A percentile compares a stretch with the other conserved stretches of the same genome.
These are phyloP conservation scores for Flaveria trinervia DNA, from an alignment of 129 eudicot species.

Conservation along the genomic window DNA sequence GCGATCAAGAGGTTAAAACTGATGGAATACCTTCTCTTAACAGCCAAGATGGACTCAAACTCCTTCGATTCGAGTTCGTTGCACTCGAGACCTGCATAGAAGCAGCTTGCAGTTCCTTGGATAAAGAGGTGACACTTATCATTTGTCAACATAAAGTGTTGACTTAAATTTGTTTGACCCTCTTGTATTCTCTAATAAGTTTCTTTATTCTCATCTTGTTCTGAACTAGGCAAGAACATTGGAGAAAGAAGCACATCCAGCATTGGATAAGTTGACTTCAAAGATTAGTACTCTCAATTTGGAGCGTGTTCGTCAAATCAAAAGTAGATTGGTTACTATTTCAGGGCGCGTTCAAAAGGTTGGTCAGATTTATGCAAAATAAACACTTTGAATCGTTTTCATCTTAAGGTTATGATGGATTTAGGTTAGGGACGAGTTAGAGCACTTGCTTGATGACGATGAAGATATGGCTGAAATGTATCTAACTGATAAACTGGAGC, in stretches of 20 bases:
- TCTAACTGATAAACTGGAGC: constrained; percentile 71
- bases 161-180: not conserved
- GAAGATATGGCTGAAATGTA: constrained; percentile 99
- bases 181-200: not conserved
- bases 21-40: constrained; percentile 52
- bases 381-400: not conserved
- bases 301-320: constrained; percentile 94
- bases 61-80: constrained; percentile 75
- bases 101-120: constrained; percentile 86
- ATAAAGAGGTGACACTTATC: constrained; percentile 47
- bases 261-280: constrained; percentile 88
- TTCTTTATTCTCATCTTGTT: constrained; percentile 13
- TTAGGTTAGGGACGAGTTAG: constrained; percentile 81
- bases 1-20: constrained; percentile 38
- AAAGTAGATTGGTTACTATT: constrained; percentile 88
- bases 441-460: constrained; percentile 89
- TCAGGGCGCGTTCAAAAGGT: constrained; percentile 96
- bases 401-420: constrained; percentile 17
- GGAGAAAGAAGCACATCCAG: constrained; percentile 97
- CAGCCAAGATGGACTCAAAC: constrained; percentile 67
- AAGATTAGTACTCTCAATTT: constrained; percentile 86
- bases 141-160: too few species aligned
- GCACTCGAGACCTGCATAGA: constrained; percentile 90
- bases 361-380: constrained; percentile 1
- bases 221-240: constrained; percentile 72